These are phyloP conservation scores for Termitomyces bulborhizus DNA, from an alignment of 768 basidiomycete species.

Conservation along the genomic window DNA sequence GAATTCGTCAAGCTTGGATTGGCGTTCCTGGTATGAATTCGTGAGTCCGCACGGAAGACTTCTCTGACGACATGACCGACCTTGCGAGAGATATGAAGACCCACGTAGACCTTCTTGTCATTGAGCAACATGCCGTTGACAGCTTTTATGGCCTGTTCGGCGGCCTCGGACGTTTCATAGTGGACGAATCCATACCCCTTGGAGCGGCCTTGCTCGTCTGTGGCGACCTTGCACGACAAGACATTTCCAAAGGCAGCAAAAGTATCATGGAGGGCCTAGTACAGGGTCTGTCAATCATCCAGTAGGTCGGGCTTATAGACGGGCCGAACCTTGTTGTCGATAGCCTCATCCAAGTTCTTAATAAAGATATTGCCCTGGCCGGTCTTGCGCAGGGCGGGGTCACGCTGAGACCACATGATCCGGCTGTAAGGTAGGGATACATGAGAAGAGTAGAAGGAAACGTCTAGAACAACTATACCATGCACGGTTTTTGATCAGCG, in stretches of 20 bases:
- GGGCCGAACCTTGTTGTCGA: constrained; percentile 88
- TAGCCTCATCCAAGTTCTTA: constrained; percentile 95
- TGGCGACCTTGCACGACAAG: constrained; percentile 98
- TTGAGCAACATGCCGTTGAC: constrained; percentile 99
- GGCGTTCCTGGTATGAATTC: constrained; percentile 62
- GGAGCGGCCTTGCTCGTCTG: constrained; percentile 91
- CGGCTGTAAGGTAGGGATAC: constrained; percentile 46
- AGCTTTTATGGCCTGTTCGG: constrained; percentile 93
- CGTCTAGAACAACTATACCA: constrained; percentile 53
- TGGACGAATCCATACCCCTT: constrained; percentile 99
- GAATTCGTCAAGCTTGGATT: constrained; percentile 98
- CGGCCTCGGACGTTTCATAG: constrained; percentile 96
- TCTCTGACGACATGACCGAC: constrained; percentile 28
- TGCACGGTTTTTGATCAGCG: constrained; percentile 95
- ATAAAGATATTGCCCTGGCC: constrained; percentile 99
- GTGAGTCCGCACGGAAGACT: neutral
- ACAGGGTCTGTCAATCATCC: neutral
- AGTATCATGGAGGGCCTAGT: constrained; percentile 95
- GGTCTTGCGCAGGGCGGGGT: constrained; percentile 98
- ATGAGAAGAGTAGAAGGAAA: constrained; percentile 8
- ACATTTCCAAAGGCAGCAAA: constrained; percentile 99
- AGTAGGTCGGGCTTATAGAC: neutral
- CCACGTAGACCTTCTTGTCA: constrained; percentile 99
- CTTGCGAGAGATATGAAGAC: constrained; percentile 96
- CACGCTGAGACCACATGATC: constrained; percentile 99